Conservation (phyloP, 1,139 yeast genomes). For the Yamadazyma dendronema region DNA sequence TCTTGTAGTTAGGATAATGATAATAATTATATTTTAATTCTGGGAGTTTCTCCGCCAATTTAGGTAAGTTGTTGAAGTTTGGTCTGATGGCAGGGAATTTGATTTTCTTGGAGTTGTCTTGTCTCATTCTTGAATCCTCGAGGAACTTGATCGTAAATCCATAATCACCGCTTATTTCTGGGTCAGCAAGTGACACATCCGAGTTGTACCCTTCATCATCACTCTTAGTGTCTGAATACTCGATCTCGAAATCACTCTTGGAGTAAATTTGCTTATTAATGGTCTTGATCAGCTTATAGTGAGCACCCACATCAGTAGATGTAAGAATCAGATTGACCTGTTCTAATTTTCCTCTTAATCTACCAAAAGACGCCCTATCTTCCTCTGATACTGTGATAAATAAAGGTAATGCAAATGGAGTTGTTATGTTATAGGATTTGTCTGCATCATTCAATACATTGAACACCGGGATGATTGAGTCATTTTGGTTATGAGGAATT, state of each 20-base stretch:
- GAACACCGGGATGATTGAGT: slow-evolving; percentile 67
- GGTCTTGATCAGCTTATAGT: slow-evolving; percentile 21
- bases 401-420: slow-evolving; percentile 70
- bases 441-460: slow-evolving; percentile 49
- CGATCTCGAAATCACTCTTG: slow-evolving; percentile 33
- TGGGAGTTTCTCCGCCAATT: slow-evolving; percentile 28
- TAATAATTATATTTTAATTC: slow-evolving; percentile 30
- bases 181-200: slow-evolving; percentile 52
- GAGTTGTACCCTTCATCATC: slow-evolving; percentile 38
- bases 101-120: slow-evolving; percentile 11
- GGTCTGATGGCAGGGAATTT: slow-evolving; percentile 35
- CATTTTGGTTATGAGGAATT: slow-evolving; percentile 45
- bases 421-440: slow-evolving; percentile 34
- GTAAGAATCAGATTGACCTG: slow-evolving; percentile 28
- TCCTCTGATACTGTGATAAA: slow-evolving; percentile 59
- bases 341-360: slow-evolving; percentile 56
- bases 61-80: slow-evolving; percentile 24
- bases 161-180: slow-evolving; percentile 47
- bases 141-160: slow-evolving; percentile 49
- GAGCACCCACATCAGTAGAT: slow-evolving; percentile 22
- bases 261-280: slow-evolving; percentile 22
- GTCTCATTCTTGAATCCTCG: slow-evolving; percentile 15
- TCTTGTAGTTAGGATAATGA: slow-evolving; percentile 18
- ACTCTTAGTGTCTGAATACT: slow-evolving; percentile 13
- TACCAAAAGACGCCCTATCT: slow-evolving; percentile 46